Evolutionary conservation across 345 rosid species (phyloP), one percentile per base, ranked within the genome.

Genomic region (Erodium maritimum): DNA sequence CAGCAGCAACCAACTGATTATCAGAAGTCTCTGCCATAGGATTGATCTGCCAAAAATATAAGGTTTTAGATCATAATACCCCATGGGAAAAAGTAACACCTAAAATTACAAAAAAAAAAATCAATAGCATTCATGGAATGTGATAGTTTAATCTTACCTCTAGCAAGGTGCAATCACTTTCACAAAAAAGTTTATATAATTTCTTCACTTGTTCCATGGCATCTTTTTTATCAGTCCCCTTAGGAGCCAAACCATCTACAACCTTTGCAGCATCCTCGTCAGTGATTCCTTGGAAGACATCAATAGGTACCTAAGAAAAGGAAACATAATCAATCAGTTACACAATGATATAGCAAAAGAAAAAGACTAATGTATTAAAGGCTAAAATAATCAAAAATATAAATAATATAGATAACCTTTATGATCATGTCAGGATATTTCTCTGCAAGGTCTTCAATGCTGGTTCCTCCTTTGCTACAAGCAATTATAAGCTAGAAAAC

Each of bases 391-490:
- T 54, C 23, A 61, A 19, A 54, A 57, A 42, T 29, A 52, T 34
- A 33, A 65, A 56, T 63, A 83, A 11, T 29, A 29, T 29, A n/a
- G n/a, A 60, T 53, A 65, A 94, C 97, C 97, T 90, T 87, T 54
- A 87, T 80, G 62, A 94, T 90, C 96, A 94, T 85, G 71, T 90
- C 85, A 50, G 97, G 99, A 70, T 80, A 94, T 68, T 94, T 94
- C 75, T 90, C 97, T 16, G 97, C 97, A 58, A 94, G 97, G 72
- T 94, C 99, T 75, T 94, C 99, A 72, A 94, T 94, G 76, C 99
- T 90, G 79, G 99, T 94, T 66, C 99, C 97, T 57, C 97, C 99
- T 68, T 90, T 87, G 53, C 82, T 87, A 67, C 97, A 94, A 57
- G 95, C 88, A 69, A 94, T 94, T 54, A 94, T 94, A 59, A 94